Base-by-base conservation (phyloP, 768 basidiomycete species). In the Candolleomyces efflorescens region DNA sequence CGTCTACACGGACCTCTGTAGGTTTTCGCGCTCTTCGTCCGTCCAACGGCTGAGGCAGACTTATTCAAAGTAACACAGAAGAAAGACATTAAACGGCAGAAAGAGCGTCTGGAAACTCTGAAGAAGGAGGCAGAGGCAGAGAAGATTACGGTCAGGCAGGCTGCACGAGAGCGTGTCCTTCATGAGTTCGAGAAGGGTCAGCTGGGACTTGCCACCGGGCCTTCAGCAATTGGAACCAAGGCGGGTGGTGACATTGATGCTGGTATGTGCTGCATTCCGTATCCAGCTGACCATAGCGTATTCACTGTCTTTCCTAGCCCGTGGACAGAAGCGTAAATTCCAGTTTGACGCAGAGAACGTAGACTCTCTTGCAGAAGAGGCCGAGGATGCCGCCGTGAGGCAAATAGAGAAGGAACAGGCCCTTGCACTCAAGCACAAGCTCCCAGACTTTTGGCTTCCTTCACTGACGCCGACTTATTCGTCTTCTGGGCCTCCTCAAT, bases 361-460 rank as follows among this genome's bases (percentile, higher is more conserved):
- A 1, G 89, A 93, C 59, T 74, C 72, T 36, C 78, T 93, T 22
- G 82, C 89, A 27, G 77, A 77, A 23, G 90, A 92, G 67, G 94
- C 94, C 0, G 95, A 98, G 67, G 92, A 95, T 58, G 87, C 85
- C 18, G 97, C 97, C 0, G 73, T 95, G 50, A 79, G 80, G 32
- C 76, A 87, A 64, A 92, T 98, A 48, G 91, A 94, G 67, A 78
- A 80, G 36, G 94, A 97, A 69, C 90, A 92, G 63, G 87, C 89
- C 0, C 93, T 94, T 60, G 82, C 88, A 3, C 74, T 96, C 56
- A 90, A 88, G 59, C 82, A 84, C 59, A 97, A 98, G 70, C 81
- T 98, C 2, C 94, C 97, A 2, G 94, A 97, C 65, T 99, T 97
- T 69, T 99, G 97, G 97, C 78, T 99, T 39, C 94, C 94, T 2